Evolutionary conservation across 2,329 filamentous ascomycete species (phyloP).

Genomic region (Cadophora malorum): DNA sequence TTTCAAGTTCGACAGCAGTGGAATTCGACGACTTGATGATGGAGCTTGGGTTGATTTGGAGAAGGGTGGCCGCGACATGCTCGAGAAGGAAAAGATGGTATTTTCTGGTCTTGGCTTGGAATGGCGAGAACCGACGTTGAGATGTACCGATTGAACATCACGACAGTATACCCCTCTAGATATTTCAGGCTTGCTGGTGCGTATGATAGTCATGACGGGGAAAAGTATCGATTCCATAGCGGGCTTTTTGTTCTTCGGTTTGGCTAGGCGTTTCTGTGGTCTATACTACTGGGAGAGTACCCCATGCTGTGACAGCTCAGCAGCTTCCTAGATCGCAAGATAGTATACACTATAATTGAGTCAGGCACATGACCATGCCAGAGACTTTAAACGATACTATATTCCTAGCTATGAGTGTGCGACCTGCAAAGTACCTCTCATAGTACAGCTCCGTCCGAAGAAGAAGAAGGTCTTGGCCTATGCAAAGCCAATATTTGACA

Average conservation of each 20-base stretch:
- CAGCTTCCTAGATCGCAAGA: not conserved
- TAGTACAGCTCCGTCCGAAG: not conserved
- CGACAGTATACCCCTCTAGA: not conserved
- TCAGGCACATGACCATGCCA: not conserved
- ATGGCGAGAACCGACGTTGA: conserved; percentile 69
- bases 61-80: conserved; percentile 63
- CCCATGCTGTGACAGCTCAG: not conserved
- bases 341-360: not conserved
- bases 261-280: not conserved
- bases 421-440: not conserved
- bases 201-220: not conserved
- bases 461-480: not conserved
- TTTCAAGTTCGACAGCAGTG: conserved; percentile 92
- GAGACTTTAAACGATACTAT: not conserved
- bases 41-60: conserved; percentile 76
- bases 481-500: not conserved
- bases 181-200: not conserved
- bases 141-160: conserved; percentile 51
- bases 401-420: not conserved
- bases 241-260: not conserved
- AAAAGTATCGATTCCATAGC: not conserved
- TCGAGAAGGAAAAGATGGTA: conserved; percentile 79
- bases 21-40: conserved; percentile 71
- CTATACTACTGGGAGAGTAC: not conserved
- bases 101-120: conserved; percentile 78